Evolutionary conservation across 345 rosid species (phyloP).

Genomic region (Citrus hindsii): DNA sequence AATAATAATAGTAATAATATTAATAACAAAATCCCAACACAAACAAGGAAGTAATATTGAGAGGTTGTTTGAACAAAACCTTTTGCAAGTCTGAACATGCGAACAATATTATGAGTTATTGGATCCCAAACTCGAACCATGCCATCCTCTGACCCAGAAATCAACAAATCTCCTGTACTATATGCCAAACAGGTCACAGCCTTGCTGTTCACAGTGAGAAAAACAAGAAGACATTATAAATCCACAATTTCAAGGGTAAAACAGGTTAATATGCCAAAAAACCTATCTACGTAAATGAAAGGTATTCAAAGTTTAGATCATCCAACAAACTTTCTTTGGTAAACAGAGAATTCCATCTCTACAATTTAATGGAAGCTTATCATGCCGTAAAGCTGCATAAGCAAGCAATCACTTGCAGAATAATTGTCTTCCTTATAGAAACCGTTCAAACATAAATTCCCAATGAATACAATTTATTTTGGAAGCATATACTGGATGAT

Average conservation of each 20-base stretch:
- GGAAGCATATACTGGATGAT: neutral
- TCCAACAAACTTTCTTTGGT: neutral
- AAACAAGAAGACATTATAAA: constrained; percentile 1
- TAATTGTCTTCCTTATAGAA: neutral
- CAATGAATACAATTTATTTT: neutral
- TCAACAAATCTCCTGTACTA: constrained; percentile 51
- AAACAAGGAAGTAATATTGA: constrained; percentile 4
- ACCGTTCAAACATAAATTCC: neutral
- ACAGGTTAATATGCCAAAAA: neutral
- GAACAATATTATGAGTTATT: constrained; percentile 37
- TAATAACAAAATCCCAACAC: neutral
- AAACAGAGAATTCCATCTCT: neutral
- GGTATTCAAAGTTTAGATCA: neutral
- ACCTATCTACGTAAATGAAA: neutral
- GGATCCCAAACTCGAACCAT: constrained; percentile 64
- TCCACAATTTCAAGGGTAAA: neutral
- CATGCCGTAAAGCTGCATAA: neutral
- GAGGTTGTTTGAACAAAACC: constrained; percentile 33
- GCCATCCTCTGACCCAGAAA: constrained; percentile 88
- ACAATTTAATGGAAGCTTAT: neutral
- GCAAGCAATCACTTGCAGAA: neutral
- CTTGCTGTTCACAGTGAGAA: constrained; percentile 42
- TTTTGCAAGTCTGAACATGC: constrained; percentile 59
- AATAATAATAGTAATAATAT: no score
- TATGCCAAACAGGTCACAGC: constrained; percentile 72